Evolutionary conservation across 2,329 filamentous ascomycete genomes (phyloP).

Genomic region (Apiospora sp.): DNA sequence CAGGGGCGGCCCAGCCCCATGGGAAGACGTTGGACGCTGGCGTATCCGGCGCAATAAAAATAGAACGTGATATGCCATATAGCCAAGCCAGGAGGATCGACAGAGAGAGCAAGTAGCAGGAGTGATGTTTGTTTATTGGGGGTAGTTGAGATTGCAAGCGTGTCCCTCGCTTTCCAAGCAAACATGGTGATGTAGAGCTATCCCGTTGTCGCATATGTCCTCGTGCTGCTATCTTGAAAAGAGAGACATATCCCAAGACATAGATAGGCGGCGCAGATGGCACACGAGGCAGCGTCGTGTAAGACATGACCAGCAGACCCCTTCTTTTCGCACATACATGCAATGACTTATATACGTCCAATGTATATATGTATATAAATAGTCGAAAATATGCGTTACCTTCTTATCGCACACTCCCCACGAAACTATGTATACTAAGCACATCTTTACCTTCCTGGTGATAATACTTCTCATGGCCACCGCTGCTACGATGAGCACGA

Average conservation of each 20-base stretch:
- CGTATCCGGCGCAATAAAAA: not conserved
- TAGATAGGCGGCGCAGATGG: not conserved
- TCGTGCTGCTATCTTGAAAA: not conserved
- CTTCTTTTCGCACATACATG: constrained; percentile 32
- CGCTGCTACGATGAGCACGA: not conserved
- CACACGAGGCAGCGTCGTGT: not conserved
- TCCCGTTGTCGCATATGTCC: not conserved
- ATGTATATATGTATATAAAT: not conserved
- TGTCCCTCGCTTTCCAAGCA: not conserved
- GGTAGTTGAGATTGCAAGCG: not conserved
- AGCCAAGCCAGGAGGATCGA: not conserved
- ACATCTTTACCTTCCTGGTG: not conserved
- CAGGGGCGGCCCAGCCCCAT: not conserved
- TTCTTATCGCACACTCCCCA: not conserved
- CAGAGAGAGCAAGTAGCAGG: not conserved
- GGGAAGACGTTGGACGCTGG: not conserved
- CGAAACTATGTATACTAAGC: not conserved
- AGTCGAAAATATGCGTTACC: too few species aligned
- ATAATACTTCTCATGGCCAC: not conserved
- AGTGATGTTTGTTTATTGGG: not conserved
- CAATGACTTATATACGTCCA: not conserved
- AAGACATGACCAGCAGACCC: constrained; percentile 26
- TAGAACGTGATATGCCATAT: not conserved
- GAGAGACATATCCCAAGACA: not conserved
- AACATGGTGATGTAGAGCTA: not conserved